Evolutionary conservation across 129 eudicot species (phyloP), one percentile per base, ranked within the genome.

Genomic region (Flaveria brownii): DNA sequence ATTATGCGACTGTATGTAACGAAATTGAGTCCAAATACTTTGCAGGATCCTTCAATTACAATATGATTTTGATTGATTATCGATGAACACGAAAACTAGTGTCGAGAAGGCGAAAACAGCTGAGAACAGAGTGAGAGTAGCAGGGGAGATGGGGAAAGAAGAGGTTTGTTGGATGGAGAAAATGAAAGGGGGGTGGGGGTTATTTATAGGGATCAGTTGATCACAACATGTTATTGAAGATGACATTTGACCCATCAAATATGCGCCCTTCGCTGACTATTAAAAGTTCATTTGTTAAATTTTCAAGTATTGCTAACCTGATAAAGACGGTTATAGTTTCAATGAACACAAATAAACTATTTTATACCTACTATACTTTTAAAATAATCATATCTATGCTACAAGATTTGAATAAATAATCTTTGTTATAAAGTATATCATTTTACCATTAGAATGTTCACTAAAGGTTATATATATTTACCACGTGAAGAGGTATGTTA

Each of bases 181-280:
- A 74, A 80, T 74, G 84, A 74, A 80, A 72, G 80, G 42, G 47
- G 14, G 23, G 13, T 22, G 65, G 56, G 42, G 80, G 64, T 55
- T 80, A 80, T 80, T 80, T 80, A 80, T 80, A 80, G 80, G 63
- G 55, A 79, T 41, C 22, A 20, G 22, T 20, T 20, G 22, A 20
- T 20, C 79, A 74, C 62, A 2, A 52, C 45, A 50, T 63, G 41
- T 42, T 51, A 79, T 63, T 79, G 68, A 77, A 77, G 74, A 73
- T 9, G 52, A 80, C 69, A 79, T 56, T 79, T 47, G 66, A 71
- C 82, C 77, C 82, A 73, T 72, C 64, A 41, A 41, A 16, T 26
- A 49, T 65, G 36, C 18, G 54, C 54, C 54, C 51, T 52, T 55
- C 50, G 68, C 62, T 63, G 50, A 52, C 74, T 73, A 15, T 28